phyloP scores from a whole-genome alignment of 352 stramenopile species.

The Phytophthora colocasiae region DNA sequence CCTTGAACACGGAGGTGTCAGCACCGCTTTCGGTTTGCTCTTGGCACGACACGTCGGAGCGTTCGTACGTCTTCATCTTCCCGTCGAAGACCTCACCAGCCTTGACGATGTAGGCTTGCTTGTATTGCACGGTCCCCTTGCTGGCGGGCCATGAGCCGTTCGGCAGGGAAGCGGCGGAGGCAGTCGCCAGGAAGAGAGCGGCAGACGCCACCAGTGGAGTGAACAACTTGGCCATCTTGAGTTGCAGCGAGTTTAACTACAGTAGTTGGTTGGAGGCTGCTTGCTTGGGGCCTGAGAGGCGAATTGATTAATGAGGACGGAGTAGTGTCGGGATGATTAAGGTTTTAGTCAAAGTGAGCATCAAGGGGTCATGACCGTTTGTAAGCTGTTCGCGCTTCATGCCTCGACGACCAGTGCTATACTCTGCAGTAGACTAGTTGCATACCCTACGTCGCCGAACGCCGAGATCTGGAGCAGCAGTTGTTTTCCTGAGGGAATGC shows the following conservation, averaged over 20 bases:
- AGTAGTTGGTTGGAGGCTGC: not conserved
- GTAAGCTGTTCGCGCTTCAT: not conserved
- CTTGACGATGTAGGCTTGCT: conserved; percentile 13
- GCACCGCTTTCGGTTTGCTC: not conserved
- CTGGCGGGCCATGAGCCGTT: conserved; percentile 24
- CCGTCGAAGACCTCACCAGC: conserved; percentile 12
- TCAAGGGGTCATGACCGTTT: conserved; percentile 10
- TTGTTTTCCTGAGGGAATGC: not conserved
- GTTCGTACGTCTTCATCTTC: not conserved
- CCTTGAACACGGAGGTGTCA: not conserved
- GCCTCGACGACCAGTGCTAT: not conserved
- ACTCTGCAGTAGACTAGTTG: too few species aligned
- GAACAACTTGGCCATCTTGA: conserved; percentile 18
- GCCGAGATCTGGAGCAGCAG: not conserved
- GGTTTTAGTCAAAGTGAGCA: conserved; percentile 10
- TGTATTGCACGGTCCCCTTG: conserved; percentile 20
- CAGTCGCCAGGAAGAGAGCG: conserved; percentile 9
- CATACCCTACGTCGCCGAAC: not conserved
- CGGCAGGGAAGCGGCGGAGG: conserved; percentile 22
- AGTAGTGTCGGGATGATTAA: not conserved
- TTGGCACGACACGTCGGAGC: not conserved
- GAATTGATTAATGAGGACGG: not conserved
- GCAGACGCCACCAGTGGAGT: conserved; percentile 8
- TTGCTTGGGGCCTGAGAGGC: not conserved
- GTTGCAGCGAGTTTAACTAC: not conserved